A percentile compares a stretch with the other conserved stretches of the same genome.
Evolutionary conservation across 1,284 basidiomycete species (phyloP).

Genomic region (Heterobasidion occidentale): DNA sequence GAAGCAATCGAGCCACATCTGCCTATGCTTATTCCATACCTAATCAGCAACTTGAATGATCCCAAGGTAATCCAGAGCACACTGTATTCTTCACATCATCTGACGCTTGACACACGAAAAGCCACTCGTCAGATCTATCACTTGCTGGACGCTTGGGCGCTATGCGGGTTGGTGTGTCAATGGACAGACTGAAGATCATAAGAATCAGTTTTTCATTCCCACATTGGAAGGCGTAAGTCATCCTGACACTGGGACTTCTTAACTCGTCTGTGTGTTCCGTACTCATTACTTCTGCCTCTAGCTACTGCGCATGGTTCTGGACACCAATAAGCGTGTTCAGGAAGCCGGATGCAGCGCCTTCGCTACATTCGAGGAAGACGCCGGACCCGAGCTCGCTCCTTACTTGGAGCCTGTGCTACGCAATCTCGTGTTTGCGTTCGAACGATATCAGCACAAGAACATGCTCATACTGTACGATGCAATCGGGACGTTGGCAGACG

Average conservation of each 20-base stretch:
- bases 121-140: conserved; percentile 96
- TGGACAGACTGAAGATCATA: conserved; percentile 77
- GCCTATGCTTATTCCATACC: conserved; percentile 85
- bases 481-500: conserved; percentile 95
- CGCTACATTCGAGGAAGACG: conserved; percentile 97
- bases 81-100: background rate
- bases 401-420: conserved; percentile 93
- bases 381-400: conserved; percentile 82
- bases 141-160: conserved; percentile 98
- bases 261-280: background rate
- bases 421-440: conserved; percentile 93
- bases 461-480: conserved; percentile 98
- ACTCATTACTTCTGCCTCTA: conserved; percentile 21
- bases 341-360: conserved; percentile 99
- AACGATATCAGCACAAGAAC: conserved; percentile 99
- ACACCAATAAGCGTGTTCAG: conserved; percentile 98
- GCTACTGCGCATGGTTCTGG: conserved; percentile 96
- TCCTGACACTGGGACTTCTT: background rate
- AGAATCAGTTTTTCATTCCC: conserved; percentile 87
- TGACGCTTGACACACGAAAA: conserved; percentile 19
- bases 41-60: conserved; percentile 87
- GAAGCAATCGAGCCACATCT: conserved; percentile 93
- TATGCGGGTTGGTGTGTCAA: conserved; percentile 96
- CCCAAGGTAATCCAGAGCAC: conserved; percentile 57
- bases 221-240: conserved; percentile 93